A percentile compares a stretch with the other conserved stretches of the same genome.
These are phyloP conservation scores for Cladosporium sp. DNA, from an alignment of 2,329 filamentous ascomycete genomes.

Conservation along the genomic window DNA sequence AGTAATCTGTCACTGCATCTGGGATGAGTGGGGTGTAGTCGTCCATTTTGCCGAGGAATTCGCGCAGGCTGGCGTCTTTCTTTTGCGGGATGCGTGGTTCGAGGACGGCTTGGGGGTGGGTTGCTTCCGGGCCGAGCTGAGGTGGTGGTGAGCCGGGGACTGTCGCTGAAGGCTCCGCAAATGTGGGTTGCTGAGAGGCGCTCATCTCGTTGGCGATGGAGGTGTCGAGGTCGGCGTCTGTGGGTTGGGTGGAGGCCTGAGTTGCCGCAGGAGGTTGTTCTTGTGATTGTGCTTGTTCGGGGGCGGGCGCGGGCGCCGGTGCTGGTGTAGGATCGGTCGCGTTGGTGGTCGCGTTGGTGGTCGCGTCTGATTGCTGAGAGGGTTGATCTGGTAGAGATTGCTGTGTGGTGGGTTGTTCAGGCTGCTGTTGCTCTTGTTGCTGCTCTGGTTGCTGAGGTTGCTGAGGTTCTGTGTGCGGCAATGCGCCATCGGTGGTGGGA, in stretches of 20 bases:
- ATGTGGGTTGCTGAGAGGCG: constrained; percentile 29
- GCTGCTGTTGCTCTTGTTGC: constrained; percentile 1
- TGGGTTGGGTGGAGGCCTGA: neutral
- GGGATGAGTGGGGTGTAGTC: constrained; percentile 99
- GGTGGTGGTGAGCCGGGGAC: constrained; percentile 17
- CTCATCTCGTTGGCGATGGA: constrained; percentile 40
- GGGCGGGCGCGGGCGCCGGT: neutral
- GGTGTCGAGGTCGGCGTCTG: constrained; percentile 36
- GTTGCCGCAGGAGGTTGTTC: neutral
- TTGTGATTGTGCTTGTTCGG: neutral
- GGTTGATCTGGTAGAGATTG: constrained; percentile 5
- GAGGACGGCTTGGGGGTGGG: constrained; percentile 17
- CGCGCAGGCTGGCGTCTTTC: constrained; percentile 87
- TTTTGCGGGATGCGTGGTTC: constrained; percentile 63
- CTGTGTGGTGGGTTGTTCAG: constrained; percentile 3
- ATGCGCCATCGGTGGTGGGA: constrained; percentile 6
- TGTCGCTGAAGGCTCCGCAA: constrained; percentile 76
- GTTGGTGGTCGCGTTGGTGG: neutral
- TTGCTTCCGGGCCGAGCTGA: constrained; percentile 35
- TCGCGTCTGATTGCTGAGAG: constrained; percentile 3
- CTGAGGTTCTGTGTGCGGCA: constrained; percentile 1
- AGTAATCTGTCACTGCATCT: constrained; percentile 95
- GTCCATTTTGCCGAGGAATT: constrained; percentile 95
- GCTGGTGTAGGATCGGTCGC: neutral
- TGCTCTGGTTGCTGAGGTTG: constrained; percentile 2